Percentiles rank a stretch among this genome's conserved stretches.
Conservation (phyloP, 2,329 filamentous ascomycete genomes). For the Karstenula rhodostoma region DNA sequence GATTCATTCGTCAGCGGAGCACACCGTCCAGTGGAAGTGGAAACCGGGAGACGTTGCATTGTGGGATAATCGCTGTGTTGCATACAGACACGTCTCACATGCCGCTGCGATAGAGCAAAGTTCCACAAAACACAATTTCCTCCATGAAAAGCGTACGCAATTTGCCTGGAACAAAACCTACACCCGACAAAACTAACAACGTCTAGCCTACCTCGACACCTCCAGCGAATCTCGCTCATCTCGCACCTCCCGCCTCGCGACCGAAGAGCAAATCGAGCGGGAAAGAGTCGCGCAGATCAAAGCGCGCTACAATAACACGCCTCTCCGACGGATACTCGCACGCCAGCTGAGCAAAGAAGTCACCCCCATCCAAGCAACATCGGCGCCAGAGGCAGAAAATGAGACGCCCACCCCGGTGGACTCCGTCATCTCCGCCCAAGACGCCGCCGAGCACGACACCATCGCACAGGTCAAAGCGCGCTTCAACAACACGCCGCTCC, state of each 20-base stretch:
- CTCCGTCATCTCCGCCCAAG: not conserved
- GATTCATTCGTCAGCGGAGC: conserved; percentile 20
- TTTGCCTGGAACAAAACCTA: not conserved
- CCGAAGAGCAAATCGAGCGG: conserved; percentile 11
- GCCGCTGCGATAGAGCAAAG: not conserved
- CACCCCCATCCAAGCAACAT: not conserved
- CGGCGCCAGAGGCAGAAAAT: not conserved
- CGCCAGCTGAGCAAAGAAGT: conserved; percentile 10
- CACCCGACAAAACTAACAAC: not conserved
- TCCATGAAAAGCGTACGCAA: conserved; percentile 20
- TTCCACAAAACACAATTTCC: not conserved
- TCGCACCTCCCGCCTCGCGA: conserved; percentile 1
- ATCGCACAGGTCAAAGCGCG: conserved; percentile 15
- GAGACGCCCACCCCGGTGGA: conserved; percentile 1
- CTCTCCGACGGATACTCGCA: conserved; percentile 21
- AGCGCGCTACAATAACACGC: conserved; percentile 23
- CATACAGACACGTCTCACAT: conserved; percentile 13
- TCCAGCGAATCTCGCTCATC: conserved; percentile 19
- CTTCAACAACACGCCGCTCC: conserved; percentile 24
- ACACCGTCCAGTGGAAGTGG: conserved; percentile 22
- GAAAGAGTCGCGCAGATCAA: conserved; percentile 16
- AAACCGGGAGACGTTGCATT: conserved; percentile 22
- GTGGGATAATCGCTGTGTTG: conserved; percentile 25
- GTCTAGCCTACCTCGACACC: conserved; percentile 20
- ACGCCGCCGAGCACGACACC: not conserved